phyloP scores from a whole-genome alignment of 2,329 filamentous ascomycete genomes.

The Akanthomyces dipterigenus region DNA sequence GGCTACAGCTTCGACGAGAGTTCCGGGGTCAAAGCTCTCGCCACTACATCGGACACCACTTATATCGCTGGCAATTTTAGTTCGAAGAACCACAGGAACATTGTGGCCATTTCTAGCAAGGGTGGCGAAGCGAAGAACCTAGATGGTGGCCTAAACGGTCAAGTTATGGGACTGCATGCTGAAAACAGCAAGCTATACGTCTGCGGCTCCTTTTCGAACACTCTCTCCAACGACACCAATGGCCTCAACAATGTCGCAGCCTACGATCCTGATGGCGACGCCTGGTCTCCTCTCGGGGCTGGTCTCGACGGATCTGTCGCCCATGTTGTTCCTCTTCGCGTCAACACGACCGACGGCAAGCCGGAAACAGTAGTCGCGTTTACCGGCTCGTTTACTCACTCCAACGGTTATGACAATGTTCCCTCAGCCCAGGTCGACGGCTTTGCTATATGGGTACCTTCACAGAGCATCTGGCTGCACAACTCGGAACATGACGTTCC shows the following conservation, averaged over 20 bases:
- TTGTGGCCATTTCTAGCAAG: slow-evolving; percentile 61
- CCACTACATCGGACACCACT: slow-evolving; percentile 54
- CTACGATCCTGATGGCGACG: slow-evolving; percentile 61
- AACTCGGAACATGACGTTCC: slow-evolving; percentile 63
- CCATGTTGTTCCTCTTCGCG: slow-evolving; percentile 65
- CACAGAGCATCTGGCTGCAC: slow-evolving; percentile 77
- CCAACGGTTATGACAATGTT: slow-evolving; percentile 61
- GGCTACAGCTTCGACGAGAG: slow-evolving; percentile 60
- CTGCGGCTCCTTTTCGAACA: slow-evolving; percentile 78
- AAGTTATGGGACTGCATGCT: slow-evolving; percentile 65
- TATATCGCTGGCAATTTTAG: slow-evolving; percentile 85
- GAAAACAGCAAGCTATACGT: slow-evolving; percentile 66
- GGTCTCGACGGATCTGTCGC: slow-evolving; percentile 77
- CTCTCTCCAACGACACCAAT: slow-evolving; percentile 50
- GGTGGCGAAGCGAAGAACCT: slow-evolving; percentile 55
- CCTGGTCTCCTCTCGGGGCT: slow-evolving; percentile 74
- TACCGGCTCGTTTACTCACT: slow-evolving; percentile 69
- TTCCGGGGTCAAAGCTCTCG: slow-evolving; percentile 66
- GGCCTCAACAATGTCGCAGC: slow-evolving; percentile 70
- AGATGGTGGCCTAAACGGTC: slow-evolving; percentile 70
- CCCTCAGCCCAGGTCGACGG: slow-evolving; percentile 57
- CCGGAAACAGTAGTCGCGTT: slow-evolving; percentile 72
- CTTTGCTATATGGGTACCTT: slow-evolving; percentile 89
- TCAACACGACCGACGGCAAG: slow-evolving; percentile 66
- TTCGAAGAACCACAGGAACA: slow-evolving; percentile 60